phyloP scores from a whole-genome alignment of 164 flowering plant species.

The Magnolia kwangsiensis region DNA sequence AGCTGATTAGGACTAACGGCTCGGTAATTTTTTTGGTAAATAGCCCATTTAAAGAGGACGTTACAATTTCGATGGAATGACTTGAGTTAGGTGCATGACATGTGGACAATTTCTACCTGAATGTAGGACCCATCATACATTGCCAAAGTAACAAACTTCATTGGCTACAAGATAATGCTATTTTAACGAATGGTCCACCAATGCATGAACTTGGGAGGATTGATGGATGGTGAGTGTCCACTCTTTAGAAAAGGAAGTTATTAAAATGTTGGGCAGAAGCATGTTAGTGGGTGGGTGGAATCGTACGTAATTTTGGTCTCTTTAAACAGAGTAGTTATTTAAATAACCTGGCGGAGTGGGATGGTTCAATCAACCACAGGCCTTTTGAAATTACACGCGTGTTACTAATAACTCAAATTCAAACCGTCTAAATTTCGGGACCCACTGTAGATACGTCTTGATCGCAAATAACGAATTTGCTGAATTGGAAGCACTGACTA shows the following conservation, averaged over 20 bases:
- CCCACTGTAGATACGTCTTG: neutral
- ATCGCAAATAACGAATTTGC: too few relatives aligned
- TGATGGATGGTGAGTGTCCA: neutral
- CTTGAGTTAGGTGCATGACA: too few relatives aligned
- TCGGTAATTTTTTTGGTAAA: too few relatives aligned
- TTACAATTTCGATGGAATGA: too few relatives aligned
- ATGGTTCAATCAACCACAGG: neutral
- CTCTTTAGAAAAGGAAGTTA: neutral
- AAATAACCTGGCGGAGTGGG: neutral
- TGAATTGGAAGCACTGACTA: too few relatives aligned
- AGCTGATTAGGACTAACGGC: too few relatives aligned
- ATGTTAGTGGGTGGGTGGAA: neutral
- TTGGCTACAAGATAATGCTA: neutral
- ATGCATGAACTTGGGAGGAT: neutral
- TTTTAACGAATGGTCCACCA: neutral
- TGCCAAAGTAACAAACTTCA: neutral
- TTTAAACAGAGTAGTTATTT: neutral
- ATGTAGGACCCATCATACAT: neutral
- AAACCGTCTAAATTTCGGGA: neutral
- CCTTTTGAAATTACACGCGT: neutral
- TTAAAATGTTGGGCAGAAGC: neutral
- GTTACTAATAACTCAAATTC: neutral
- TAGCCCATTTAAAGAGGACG: too few relatives aligned
- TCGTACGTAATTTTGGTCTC: neutral
- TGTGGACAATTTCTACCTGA: neutral